phyloP scores from a whole-genome alignment of 2,329 filamentous ascomycete genomes.

The Penicillium sclerotiorum region DNA sequence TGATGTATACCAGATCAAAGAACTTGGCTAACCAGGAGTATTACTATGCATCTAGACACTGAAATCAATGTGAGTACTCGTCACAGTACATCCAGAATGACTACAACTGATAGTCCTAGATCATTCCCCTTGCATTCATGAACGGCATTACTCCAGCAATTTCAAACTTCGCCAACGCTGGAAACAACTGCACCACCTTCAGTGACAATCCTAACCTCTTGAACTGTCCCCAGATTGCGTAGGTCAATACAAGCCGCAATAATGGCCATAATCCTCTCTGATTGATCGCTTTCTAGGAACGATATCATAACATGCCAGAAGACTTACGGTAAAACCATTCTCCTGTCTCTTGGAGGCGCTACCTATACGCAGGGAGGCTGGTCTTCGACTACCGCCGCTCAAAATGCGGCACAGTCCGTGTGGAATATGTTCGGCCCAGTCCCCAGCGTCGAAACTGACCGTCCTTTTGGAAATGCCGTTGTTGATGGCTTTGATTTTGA shows the following conservation, averaged over 20 bases:
- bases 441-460: constrained; percentile 46
- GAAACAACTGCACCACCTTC: constrained; percentile 61
- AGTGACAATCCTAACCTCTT: constrained; percentile 53
- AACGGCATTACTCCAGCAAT: constrained; percentile 44
- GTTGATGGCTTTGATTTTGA: constrained; percentile 76
- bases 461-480: constrained; percentile 66
- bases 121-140: constrained; percentile 66
- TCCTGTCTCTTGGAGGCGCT: constrained; percentile 69
- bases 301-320: constrained; percentile 61
- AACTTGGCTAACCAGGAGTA: neutral
- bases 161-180: constrained; percentile 62
- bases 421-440: constrained; percentile 69
- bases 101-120: constrained; percentile 35
- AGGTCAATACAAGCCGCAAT: too few species aligned
- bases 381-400: constrained; percentile 50
- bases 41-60: constrained; percentile 8
- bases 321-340: constrained; percentile 64
- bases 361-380: constrained; percentile 69
- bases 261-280: too few species aligned
- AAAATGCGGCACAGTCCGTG: constrained; percentile 58
- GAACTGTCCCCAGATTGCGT: constrained; percentile 63
- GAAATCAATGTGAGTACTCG: constrained; percentile 21
- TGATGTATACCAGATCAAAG: neutral
- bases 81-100: too few species aligned
- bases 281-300: too few species aligned